Evolutionary conservation across 1,139 yeast species (phyloP).

Genomic region (Zygotorulaspora mrakii): DNA sequence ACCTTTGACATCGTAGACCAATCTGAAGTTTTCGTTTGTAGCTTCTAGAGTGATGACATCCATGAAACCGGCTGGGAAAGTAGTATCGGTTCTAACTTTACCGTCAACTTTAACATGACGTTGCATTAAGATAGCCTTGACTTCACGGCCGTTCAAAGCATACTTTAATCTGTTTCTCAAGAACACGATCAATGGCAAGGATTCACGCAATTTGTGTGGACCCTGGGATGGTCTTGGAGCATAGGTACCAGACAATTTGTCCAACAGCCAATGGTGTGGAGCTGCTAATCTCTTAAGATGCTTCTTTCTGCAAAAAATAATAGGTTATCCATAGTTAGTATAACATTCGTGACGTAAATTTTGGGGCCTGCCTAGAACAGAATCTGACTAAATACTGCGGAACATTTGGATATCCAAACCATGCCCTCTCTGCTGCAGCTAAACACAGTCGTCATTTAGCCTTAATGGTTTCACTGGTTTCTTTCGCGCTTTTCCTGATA

Average conservation of each 20-base stretch:
- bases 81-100: constrained; percentile 97
- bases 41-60: constrained; percentile 96
- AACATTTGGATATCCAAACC: no score
- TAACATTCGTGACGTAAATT: background rate
- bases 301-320: constrained; percentile 58
- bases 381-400: background rate
- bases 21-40: constrained; percentile 98
- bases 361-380: no score
- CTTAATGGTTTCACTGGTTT: constrained; percentile 5
- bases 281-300: constrained; percentile 98
- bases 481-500: background rate
- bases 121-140: constrained; percentile 98
- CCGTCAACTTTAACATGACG: constrained; percentile 99
- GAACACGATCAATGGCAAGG: constrained; percentile 95
- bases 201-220: constrained; percentile 99
- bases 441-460: no score
- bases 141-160: constrained; percentile 99
- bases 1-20: constrained; percentile 96
- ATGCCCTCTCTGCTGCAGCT: no score
- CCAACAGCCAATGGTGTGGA: constrained; percentile 99
- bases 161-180: constrained; percentile 99
- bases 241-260: constrained; percentile 98
- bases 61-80: constrained; percentile 99
- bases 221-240: constrained; percentile 99
- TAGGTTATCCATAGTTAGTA: no score